Conservation (phyloP, 345 rosid species). For the Hypericum perforatum region DNA sequence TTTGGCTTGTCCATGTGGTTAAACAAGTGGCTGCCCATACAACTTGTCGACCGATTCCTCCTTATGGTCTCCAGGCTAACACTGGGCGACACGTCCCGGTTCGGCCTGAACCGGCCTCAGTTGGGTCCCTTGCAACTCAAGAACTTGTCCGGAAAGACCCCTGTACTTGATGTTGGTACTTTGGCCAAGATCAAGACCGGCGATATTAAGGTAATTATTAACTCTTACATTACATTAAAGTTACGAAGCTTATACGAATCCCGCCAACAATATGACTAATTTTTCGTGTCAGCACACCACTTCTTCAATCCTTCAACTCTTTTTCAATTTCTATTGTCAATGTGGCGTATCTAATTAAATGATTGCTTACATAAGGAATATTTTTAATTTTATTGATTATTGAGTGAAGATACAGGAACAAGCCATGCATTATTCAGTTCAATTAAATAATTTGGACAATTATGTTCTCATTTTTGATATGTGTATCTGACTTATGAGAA, state of each 20-base stretch:
- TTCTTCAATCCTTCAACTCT: too few relatives aligned
- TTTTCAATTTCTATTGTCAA: too few relatives aligned
- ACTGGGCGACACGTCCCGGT: constrained; percentile 1
- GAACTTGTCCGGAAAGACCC: constrained; percentile 3
- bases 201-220: not conserved
- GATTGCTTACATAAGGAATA: too few relatives aligned
- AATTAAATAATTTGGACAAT: not conserved
- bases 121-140: constrained; percentile 4
- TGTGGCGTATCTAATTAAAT: too few relatives aligned
- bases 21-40: constrained; percentile 4
- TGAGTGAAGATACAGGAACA: too few relatives aligned
- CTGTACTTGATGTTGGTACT: constrained; percentile 5
- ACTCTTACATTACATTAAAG: too few relatives aligned
- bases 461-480: not conserved
- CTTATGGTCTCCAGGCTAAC: not conserved
- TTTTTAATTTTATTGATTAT: too few relatives aligned
- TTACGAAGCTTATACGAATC: too few relatives aligned
- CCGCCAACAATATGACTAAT: too few relatives aligned
- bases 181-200: constrained; percentile 6
- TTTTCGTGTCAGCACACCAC: too few relatives aligned
- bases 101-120: constrained; percentile 3
- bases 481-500: not conserved
- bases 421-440: too few relatives aligned
- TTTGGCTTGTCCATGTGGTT: constrained; percentile 8
- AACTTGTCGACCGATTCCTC: constrained; percentile 1